A percentile compares a stretch with the other conserved stretches of the same genome.
phyloP scores from a whole-genome alignment of 345 rosid species.

The Moricandia arvensis region DNA sequence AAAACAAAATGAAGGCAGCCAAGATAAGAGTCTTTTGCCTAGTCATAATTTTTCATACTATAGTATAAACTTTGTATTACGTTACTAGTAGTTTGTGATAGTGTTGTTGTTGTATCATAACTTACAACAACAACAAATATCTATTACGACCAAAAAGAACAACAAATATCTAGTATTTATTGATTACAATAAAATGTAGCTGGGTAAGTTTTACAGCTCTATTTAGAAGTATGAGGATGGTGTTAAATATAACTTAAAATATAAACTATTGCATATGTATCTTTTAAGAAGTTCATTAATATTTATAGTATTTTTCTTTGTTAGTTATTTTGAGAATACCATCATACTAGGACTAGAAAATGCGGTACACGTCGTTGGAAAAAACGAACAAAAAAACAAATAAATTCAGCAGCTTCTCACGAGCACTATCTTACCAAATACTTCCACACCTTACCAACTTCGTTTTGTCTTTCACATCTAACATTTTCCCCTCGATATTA shows the following conservation, averaged over 20 bases:
- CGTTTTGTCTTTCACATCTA: constrained; percentile 25
- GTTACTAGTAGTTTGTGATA: background rate
- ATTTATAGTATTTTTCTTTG: no score
- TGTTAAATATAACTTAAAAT: no score
- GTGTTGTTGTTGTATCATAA: background rate
- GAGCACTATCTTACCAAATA: constrained; percentile 15
- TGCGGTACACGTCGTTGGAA: background rate
- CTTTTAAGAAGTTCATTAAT: no score
- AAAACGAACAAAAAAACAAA: constrained; percentile 21
- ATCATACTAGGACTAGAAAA: background rate
- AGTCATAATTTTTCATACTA: background rate
- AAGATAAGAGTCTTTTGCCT: constrained; percentile 1
- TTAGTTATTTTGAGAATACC: no score
- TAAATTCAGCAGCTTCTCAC: constrained; percentile 15
- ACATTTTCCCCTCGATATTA: background rate
- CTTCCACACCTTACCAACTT: constrained; percentile 33
- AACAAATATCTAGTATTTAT: background rate
- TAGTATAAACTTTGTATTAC: background rate
- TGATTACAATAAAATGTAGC: background rate
- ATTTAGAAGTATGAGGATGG: no score
- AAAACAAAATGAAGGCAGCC: constrained; percentile 33
- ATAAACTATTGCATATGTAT: no score
- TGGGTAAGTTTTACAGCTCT: background rate
- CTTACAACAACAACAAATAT: background rate
- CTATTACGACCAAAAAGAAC: no score